Conservation (phyloP, 2,329 filamentous ascomycete genomes). For the Tricladium varicosporioides region DNA sequence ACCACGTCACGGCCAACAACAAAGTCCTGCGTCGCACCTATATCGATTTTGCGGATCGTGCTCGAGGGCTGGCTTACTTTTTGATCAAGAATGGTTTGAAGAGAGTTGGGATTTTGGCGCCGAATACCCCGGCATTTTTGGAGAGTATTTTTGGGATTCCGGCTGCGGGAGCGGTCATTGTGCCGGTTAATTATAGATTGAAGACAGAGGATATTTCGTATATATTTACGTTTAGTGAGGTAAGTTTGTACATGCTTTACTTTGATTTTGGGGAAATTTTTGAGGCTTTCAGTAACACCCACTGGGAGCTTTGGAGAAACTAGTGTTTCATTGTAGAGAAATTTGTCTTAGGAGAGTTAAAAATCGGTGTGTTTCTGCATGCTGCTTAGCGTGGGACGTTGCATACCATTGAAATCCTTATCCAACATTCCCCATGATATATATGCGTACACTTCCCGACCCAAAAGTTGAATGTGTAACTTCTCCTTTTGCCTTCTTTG, state of each 20-base stretch:
- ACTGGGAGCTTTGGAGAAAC: too few relatives aligned
- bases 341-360: too few relatives aligned
- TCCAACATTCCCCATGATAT: too few relatives aligned
- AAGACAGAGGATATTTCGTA: conserved; percentile 86
- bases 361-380: too few relatives aligned
- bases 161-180: conserved; percentile 75
- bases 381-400: too few relatives aligned
- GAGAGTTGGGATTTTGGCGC: conserved; percentile 79
- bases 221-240: conserved; percentile 81
- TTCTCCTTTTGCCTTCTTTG: neutral
- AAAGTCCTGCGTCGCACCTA: conserved; percentile 75
- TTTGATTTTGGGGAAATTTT: too few relatives aligned
- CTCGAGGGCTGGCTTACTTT: conserved; percentile 85
- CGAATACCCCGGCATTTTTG: conserved; percentile 93
- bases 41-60: conserved; percentile 78
- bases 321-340: too few relatives aligned
- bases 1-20: conserved; percentile 79
- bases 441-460: too few relatives aligned
- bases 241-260: neutral
- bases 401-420: too few relatives aligned
- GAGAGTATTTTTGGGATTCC: conserved; percentile 87
- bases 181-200: conserved; percentile 71
- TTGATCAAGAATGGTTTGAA: conserved; percentile 70
- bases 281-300: neutral
- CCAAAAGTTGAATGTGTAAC: neutral